These are phyloP conservation scores for Raffaelea albimanens DNA, from an alignment of 2,329 filamentous ascomycete species.

Conservation along the genomic window DNA sequence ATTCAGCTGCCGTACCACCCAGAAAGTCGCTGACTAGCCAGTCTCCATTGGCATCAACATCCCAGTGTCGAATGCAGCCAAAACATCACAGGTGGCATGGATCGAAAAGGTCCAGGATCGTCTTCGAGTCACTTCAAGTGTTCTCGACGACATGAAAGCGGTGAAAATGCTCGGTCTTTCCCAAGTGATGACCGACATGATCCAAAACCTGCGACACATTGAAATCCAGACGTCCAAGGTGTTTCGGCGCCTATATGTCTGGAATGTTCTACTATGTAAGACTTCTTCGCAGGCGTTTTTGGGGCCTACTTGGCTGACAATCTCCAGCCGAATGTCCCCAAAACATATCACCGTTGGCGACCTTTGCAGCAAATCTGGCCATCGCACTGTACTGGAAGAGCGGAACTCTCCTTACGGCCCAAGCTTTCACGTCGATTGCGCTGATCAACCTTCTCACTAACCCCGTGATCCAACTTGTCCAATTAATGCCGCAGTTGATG, in stretches of 20 bases:
- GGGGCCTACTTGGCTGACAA: neutral
- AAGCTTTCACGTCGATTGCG: slow-evolving; percentile 1
- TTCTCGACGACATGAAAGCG: slow-evolving; percentile 39
- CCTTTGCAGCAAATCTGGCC: neutral
- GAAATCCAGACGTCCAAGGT: slow-evolving; percentile 1
- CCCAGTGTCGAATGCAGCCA: neutral
- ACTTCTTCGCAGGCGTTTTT: neutral
- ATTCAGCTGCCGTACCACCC: too few species aligned
- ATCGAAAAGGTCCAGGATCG: neutral
- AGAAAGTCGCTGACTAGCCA: too few species aligned
- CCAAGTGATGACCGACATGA: slow-evolving; percentile 20
- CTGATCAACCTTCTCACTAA: neutral
- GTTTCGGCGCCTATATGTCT: neutral
- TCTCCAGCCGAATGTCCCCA: too few species aligned
- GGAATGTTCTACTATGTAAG: neutral
- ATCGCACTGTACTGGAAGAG: slow-evolving; percentile 1
- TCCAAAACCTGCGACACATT: neutral
- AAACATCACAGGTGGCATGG: neutral
- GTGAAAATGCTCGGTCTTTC: slow-evolving; percentile 39
- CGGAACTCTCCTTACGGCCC: neutral
- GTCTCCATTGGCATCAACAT: too few species aligned
- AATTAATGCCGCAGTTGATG: neutral
- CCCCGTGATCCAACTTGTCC: neutral
- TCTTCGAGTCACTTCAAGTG: slow-evolving; percentile 18
- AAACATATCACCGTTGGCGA: neutral